A percentile compares a stretch with the other conserved stretches of the same genome.
These are phyloP conservation scores for Apiotrichum sp. DNA, from an alignment of 1,284 basidiomycete genomes.

Conservation along the genomic window DNA sequence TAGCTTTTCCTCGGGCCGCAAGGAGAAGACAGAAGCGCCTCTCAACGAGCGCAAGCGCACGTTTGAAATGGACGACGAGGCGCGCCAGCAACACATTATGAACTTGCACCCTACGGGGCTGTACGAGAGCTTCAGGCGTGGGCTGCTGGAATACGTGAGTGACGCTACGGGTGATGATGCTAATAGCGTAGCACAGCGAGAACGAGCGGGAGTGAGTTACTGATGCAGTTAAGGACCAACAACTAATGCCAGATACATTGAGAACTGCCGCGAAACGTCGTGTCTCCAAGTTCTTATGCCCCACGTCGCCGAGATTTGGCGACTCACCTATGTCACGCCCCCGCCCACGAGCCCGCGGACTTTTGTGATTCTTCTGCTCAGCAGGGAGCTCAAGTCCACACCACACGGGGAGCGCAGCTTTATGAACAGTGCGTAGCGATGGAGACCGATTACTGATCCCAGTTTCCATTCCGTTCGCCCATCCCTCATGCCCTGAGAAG, in stretches of 20 bases:
- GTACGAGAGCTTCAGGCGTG: constrained; percentile 40
- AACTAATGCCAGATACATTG: constrained; percentile 41
- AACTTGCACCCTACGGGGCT: constrained; percentile 21
- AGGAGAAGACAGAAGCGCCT: neutral
- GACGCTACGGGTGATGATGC: neutral
- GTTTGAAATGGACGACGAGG: constrained; percentile 16
- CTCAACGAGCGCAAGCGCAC: constrained; percentile 5
- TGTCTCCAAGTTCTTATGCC: constrained; percentile 39
- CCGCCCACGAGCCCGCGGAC: constrained; percentile 42
- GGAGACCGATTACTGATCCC: constrained; percentile 6
- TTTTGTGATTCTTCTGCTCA: constrained; percentile 41
- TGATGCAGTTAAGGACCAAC: neutral
- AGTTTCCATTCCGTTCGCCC: constrained; percentile 42
- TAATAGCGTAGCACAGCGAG: constrained; percentile 13
- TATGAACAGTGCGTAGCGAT: constrained; percentile 37
- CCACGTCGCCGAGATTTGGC: constrained; percentile 44
- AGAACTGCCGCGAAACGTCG: constrained; percentile 36
- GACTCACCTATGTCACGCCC: constrained; percentile 42
- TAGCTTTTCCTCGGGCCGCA: constrained; percentile 5
- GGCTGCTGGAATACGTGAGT: constrained; percentile 34
- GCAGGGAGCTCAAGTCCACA: constrained; percentile 26
- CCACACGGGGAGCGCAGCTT: constrained; percentile 32
- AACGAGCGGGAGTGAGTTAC: constrained; percentile 21
- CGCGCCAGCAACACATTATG: constrained; percentile 29
- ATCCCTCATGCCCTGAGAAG: constrained; percentile 38